Percentiles rank a stretch among this genome's conserved stretches.
Evolutionary conservation across 2,329 filamentous ascomycete genomes (phyloP).

Genomic region (Colletotrichum siamense): DNA sequence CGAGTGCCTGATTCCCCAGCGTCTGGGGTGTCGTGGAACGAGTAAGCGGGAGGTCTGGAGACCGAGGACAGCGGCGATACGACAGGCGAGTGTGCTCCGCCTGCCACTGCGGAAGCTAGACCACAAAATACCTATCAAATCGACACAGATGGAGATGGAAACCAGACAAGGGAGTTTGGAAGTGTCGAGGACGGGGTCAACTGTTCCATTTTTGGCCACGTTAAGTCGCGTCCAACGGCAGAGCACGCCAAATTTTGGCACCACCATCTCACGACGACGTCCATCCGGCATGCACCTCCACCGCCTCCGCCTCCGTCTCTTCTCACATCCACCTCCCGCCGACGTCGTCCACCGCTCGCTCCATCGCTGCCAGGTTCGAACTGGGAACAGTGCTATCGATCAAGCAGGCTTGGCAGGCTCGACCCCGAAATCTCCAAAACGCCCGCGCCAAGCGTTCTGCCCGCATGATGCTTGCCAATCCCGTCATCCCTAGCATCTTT

Average conservation of each 20-base stretch:
- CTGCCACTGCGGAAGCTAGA: background rate
- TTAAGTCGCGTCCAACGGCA: background rate
- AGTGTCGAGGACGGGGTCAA: background rate
- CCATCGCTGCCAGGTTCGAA: background rate
- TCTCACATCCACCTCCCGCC: background rate
- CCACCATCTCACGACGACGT: conserved; percentile 18
- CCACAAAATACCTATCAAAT: background rate
- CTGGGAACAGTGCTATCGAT: background rate
- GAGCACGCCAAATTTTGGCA: conserved; percentile 6
- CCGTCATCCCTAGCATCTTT: conserved; percentile 9
- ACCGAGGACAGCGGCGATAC: background rate
- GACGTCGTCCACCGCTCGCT: background rate
- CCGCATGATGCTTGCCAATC: conserved; percentile 19
- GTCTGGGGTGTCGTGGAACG: background rate
- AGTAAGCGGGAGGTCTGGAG: background rate
- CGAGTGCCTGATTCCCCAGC: background rate
- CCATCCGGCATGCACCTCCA: background rate
- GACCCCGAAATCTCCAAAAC: conserved; percentile 3
- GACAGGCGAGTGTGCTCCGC: background rate
- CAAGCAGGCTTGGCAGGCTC: background rate
- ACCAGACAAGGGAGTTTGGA: background rate
- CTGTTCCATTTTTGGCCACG: background rate
- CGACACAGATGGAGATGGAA: background rate
- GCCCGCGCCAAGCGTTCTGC: conserved; percentile 19
- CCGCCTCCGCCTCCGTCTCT: background rate